Conservation (phyloP, 2,329 filamentous ascomycete species). For the Ceratocystis colombiana region DNA sequence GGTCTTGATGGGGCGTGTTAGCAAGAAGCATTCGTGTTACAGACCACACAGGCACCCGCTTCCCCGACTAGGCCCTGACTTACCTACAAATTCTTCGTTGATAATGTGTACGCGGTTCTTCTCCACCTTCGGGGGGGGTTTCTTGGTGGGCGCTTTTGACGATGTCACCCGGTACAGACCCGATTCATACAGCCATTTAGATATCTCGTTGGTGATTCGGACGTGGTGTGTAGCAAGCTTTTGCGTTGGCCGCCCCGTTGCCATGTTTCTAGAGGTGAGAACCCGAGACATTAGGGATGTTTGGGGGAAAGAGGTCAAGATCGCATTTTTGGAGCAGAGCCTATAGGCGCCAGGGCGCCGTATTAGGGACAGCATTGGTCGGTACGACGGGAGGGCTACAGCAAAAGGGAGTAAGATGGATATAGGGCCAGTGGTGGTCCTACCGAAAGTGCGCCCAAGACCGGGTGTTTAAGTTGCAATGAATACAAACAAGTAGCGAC, state of each 20-base stretch:
- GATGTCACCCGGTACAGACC: constrained; percentile 20
- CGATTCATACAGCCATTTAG: constrained; percentile 18
- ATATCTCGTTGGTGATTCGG: neutral
- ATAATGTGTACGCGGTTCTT: constrained; percentile 43
- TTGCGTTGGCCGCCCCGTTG: neutral
- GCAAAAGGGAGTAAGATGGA: neutral
- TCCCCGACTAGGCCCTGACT: constrained; percentile 21
- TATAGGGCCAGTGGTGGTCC: neutral
- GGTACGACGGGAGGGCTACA: neutral
- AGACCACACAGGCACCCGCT: neutral
- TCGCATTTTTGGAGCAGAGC: neutral
- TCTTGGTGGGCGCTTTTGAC: neutral
- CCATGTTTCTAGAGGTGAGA: neutral
- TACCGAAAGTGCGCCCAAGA: too few species aligned
- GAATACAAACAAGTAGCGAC: neutral
- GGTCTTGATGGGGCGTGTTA: constrained; percentile 40
- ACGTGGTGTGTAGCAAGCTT: neutral
- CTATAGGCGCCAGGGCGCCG: constrained; percentile 15
- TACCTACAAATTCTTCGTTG: constrained; percentile 43
- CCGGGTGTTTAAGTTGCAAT: too few species aligned
- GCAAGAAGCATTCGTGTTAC: neutral
- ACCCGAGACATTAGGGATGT: too few species aligned
- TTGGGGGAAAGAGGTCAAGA: neutral
- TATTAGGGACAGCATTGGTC: constrained; percentile 12
- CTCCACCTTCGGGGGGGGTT: constrained; percentile 15